Evolutionary conservation across 371 early-diverging fungal genomes (phyloP).

Genomic region (Apophysomyces ossiformis): DNA sequence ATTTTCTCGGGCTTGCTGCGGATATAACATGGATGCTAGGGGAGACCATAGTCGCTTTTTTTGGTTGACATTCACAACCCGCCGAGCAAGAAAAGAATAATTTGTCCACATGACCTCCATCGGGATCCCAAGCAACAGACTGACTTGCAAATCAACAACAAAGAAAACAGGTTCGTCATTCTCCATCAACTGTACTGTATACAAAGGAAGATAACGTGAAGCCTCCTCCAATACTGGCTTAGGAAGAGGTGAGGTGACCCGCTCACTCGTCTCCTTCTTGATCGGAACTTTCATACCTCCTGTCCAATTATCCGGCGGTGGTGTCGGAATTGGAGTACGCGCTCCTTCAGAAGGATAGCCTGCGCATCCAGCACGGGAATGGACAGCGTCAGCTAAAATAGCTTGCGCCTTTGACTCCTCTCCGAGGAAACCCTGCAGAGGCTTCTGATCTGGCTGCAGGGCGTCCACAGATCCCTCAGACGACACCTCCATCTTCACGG

Average conservation of each 20-base stretch:
- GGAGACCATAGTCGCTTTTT: conserved; percentile 79
- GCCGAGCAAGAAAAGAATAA: conserved; percentile 66
- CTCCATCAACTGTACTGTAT: conserved; percentile 66
- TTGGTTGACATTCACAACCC: conserved; percentile 53
- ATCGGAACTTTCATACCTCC: conserved; percentile 28
- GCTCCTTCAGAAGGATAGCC: conserved; percentile 44
- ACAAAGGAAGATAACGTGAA: conserved; percentile 65
- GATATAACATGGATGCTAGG: conserved; percentile 65
- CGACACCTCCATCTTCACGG: conserved; percentile 6
- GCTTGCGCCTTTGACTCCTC: conserved; percentile 32
- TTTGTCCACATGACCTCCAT: conserved; percentile 49
- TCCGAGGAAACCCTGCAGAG: neutral
- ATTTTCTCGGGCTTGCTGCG: conserved; percentile 44
- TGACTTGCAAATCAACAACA: conserved; percentile 73
- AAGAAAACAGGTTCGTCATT: conserved; percentile 42
- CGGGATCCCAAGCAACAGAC: conserved; percentile 59
- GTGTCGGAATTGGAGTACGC: conserved; percentile 51
- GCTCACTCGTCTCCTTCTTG: conserved; percentile 35
- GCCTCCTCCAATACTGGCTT: conserved; percentile 32
- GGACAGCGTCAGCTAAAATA: conserved; percentile 39
- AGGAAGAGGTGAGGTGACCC: neutral
- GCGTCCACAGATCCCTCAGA: neutral
- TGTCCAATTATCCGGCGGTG: conserved; percentile 44
- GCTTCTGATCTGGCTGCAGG: neutral
- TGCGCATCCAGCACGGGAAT: conserved; percentile 17